A percentile compares a stretch with the other conserved stretches of the same genome.
Evolutionary conservation across 176 grass and related monocot genomes (phyloP).

Genomic region (Avena eriantha): DNA sequence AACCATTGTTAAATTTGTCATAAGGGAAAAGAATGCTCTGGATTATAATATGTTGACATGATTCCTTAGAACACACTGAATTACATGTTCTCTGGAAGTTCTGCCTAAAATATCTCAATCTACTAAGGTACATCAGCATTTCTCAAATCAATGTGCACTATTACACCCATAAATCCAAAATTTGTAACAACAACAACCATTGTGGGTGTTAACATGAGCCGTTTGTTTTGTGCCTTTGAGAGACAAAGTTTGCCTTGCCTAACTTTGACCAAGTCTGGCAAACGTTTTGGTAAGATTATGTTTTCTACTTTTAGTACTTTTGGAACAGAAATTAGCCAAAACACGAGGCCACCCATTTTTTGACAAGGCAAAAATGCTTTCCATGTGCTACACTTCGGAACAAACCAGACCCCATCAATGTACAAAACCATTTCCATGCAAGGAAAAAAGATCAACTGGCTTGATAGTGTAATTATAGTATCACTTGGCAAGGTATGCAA

Average conservation of each 20-base stretch:
- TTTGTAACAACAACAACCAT: not conserved
- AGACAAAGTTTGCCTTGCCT: not conserved
- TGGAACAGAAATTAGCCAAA: not conserved
- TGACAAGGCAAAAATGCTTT: not conserved
- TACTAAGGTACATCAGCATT: constrained; percentile 16
- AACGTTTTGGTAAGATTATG: not conserved
- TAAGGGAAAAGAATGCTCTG: not conserved
- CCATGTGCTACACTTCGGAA: not conserved
- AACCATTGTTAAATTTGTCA: not conserved
- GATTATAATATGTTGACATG: not conserved
- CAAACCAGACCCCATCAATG: not conserved
- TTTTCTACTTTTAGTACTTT: not conserved
- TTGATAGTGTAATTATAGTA: constrained; percentile 21
- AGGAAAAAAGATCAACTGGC: constrained; percentile 18
- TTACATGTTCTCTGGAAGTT: not conserved
- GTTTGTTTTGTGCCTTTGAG: not conserved
- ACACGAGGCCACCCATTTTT: not conserved
- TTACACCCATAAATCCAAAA: not conserved
- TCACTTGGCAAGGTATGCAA: constrained; percentile 30
- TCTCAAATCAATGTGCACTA: not conserved
- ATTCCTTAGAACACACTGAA: not conserved
- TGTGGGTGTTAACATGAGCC: constrained; percentile 21
- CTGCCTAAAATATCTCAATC: constrained; percentile 10
- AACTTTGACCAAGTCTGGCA: not conserved
- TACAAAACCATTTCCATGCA: not conserved